Evolutionary conservation across 2,329 filamentous ascomycete species (phyloP).

Genomic region (Arthrobotrys sphaeroides): DNA sequence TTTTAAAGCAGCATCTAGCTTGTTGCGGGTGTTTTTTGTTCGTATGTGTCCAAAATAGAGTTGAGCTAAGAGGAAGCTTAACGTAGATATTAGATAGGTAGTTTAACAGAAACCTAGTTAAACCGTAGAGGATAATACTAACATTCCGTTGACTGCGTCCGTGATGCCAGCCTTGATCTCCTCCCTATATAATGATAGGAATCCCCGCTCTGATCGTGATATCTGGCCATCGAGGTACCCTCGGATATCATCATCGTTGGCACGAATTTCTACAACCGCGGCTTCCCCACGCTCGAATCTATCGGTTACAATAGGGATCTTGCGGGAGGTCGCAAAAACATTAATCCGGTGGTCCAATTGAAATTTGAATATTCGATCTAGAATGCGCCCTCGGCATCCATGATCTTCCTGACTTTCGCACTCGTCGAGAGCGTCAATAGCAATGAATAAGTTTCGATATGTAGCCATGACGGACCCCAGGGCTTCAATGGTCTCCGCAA

Average conservation of each 20-base stretch:
- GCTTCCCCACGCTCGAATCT: conserved; percentile 31
- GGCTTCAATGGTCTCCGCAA: neutral
- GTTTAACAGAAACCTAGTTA: neutral
- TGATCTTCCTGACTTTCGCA: neutral
- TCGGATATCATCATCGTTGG: conserved; percentile 58
- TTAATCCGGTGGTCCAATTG: conserved; percentile 47
- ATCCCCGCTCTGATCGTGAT: neutral
- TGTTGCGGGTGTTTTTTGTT: neutral
- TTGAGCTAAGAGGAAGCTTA: neutral
- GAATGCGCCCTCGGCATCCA: conserved; percentile 22
- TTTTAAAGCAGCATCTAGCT: neutral
- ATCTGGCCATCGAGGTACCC: neutral
- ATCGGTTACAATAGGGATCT: conserved; percentile 55
- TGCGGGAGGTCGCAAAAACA: conserved; percentile 57
- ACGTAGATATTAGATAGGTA: neutral
- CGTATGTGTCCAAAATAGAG: neutral
- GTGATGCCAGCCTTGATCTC: neutral
- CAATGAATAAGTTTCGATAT: conserved; percentile 19
- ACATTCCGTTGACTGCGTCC: neutral
- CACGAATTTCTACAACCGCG: conserved; percentile 59
- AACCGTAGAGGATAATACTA: neutral
- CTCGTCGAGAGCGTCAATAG: conserved; percentile 37
- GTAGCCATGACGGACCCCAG: neutral
- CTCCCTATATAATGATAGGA: neutral
- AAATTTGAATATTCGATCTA: conserved; percentile 54